phyloP scores from a whole-genome alignment of 2,329 filamentous ascomycete genomes.

The Lomentospora prolificans region DNA sequence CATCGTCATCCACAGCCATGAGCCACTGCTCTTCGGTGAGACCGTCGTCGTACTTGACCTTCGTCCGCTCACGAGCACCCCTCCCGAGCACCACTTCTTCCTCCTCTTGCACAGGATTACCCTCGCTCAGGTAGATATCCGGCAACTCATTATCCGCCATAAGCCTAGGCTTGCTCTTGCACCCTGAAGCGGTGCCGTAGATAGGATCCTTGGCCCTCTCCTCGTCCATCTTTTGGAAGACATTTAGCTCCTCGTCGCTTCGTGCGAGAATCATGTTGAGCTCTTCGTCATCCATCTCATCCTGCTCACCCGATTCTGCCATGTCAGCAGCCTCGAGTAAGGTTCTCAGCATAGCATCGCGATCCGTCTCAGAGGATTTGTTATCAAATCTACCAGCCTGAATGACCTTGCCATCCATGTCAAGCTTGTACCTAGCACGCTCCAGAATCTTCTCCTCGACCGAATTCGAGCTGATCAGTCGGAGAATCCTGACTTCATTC shows the following conservation, averaged over 20 bases:
- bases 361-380: constrained; percentile 96
- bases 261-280: constrained; percentile 90
- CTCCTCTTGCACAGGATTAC: constrained; percentile 66
- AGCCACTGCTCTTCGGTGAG: constrained; percentile 98
- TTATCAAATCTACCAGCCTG: constrained; percentile 99
- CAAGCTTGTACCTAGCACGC: constrained; percentile 91
- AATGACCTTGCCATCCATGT: constrained; percentile 99
- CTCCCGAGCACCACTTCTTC: constrained; percentile 70
- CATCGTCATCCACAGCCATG: constrained; percentile 93
- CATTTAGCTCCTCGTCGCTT: constrained; percentile 63
- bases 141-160: constrained; percentile 83
- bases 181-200: constrained; percentile 60
- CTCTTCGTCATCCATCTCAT: constrained; percentile 98
- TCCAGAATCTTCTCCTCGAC: constrained; percentile 98
- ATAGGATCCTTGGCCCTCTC: constrained; percentile 54
- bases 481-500: constrained; percentile 95
- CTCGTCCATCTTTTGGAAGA: constrained; percentile 78
- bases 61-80: constrained; percentile 87
- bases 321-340: constrained; percentile 77
- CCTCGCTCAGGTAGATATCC: constrained; percentile 86
- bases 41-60: constrained; percentile 92
- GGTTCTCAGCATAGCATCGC: constrained; percentile 91
- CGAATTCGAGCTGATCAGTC: constrained; percentile 91
- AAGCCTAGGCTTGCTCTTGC: constrained; percentile 63
- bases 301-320: constrained; percentile 62